phyloP scores from a whole-genome alignment of 1,284 basidiomycete species.

The Fomitopsis pinicola region DNA sequence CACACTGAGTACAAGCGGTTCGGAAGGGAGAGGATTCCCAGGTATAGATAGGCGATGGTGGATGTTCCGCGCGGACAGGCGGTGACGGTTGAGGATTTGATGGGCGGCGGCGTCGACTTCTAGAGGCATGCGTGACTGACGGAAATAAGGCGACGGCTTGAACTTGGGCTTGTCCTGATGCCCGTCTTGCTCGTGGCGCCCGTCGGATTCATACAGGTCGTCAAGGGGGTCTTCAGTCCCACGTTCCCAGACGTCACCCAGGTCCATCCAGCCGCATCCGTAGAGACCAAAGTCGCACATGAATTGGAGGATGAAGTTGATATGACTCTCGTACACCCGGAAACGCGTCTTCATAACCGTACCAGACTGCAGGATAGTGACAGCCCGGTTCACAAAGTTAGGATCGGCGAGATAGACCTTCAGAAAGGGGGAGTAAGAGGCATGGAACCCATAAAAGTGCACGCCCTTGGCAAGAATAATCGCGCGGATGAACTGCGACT shows the following conservation, averaged over 20 bases:
- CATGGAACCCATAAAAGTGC: slow-evolving; percentile 94
- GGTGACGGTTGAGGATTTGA: slow-evolving; percentile 82
- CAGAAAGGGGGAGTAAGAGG: slow-evolving; percentile 84
- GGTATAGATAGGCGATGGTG: slow-evolving; percentile 73
- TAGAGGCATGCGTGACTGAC: slow-evolving; percentile 70
- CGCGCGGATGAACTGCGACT: slow-evolving; percentile 60
- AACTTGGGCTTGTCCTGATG: slow-evolving; percentile 22
- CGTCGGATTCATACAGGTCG: slow-evolving; percentile 3
- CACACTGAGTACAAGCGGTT: slow-evolving; percentile 84
- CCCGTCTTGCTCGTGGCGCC: slow-evolving; percentile 8
- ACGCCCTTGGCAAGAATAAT: slow-evolving; percentile 91
- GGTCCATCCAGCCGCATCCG: slow-evolving; percentile 88
- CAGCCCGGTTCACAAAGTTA: slow-evolving; percentile 58
- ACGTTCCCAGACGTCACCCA: slow-evolving; percentile 57
- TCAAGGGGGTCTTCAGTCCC: slow-evolving; percentile 28
- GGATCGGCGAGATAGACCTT: slow-evolving; percentile 84
- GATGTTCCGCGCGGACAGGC: slow-evolving; percentile 61
- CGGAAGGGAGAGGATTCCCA: slow-evolving; percentile 45
- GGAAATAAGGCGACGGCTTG: slow-evolving; percentile 48
- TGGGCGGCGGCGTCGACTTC: slow-evolving; percentile 84
- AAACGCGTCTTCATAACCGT: slow-evolving; percentile 77
- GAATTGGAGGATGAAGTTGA: slow-evolving; percentile 89
- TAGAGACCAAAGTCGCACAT: slow-evolving; percentile 95
- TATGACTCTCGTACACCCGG: slow-evolving; percentile 85
- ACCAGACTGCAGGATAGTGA: slow-evolving; percentile 76